Percentiles rank a stretch among this genome's conserved stretches.
Evolutionary conservation across 257 asterid species (phyloP).

Genomic region (Nicotiana benthamiana): DNA sequence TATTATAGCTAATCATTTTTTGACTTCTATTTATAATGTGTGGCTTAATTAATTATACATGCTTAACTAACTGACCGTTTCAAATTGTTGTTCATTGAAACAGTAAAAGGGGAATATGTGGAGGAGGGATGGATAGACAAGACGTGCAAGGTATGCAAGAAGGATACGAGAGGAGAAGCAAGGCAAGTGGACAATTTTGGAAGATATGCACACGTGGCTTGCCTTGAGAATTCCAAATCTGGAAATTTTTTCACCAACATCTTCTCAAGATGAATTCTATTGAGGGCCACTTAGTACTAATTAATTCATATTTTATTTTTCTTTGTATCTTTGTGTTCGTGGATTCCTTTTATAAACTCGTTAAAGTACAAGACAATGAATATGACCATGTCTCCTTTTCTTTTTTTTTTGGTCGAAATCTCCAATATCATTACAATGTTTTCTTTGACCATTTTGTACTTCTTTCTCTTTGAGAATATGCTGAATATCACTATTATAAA

Average conservation of each 20-base stretch:
- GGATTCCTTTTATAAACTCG: neutral
- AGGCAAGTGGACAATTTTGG: constrained; percentile 83
- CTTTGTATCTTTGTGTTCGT: neutral
- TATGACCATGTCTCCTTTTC: neutral
- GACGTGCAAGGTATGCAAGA: constrained; percentile 91
- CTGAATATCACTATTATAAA: too few species aligned
- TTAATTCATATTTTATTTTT: neutral
- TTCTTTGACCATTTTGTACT: neutral
- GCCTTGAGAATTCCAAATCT: constrained; percentile 47
- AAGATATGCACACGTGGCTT: constrained; percentile 73
- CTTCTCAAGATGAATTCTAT: constrained; percentile 38
- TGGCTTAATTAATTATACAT: too few species aligned
- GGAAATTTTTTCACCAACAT: constrained; percentile 76
- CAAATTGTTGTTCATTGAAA: neutral
- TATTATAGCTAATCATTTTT: neutral
- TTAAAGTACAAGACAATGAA: neutral
- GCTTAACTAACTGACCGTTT: neutral
- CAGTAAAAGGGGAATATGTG: constrained; percentile 86
- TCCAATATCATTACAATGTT: neutral
- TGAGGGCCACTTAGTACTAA: neutral
- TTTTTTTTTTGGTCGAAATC: neutral
- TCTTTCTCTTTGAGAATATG: too few species aligned
- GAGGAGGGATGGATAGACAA: constrained; percentile 99
- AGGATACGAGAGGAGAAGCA: constrained; percentile 74
- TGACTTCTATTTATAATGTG: neutral